Evolutionary conservation across 2,329 filamentous ascomycete genomes (phyloP).

Genomic region (Dichotomopilus funicola): DNA sequence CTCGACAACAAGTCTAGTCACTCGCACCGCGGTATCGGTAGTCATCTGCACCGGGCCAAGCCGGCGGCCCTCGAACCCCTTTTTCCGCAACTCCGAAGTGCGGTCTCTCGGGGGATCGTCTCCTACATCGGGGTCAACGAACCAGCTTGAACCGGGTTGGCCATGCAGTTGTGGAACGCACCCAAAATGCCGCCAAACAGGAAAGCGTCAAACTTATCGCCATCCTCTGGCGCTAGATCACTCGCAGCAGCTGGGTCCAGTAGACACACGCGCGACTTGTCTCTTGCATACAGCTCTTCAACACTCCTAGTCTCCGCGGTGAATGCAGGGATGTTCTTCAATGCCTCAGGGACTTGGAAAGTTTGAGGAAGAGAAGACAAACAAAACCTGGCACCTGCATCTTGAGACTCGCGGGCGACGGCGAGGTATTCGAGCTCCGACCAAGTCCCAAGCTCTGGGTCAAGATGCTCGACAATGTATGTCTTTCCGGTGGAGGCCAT

Average conservation of each 20-base stretch:
- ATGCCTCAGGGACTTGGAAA: slow-evolving; percentile 56
- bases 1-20: slow-evolving; percentile 83
- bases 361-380: slow-evolving; percentile 71
- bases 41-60: slow-evolving; percentile 96
- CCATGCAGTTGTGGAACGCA: slow-evolving; percentile 35
- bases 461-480: slow-evolving; percentile 94
- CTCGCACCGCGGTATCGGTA: slow-evolving; percentile 91
- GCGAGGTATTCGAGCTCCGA: slow-evolving; percentile 86
- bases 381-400: slow-evolving; percentile 62
- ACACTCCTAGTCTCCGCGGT: slow-evolving; percentile 70
- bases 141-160: not conserved
- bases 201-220: slow-evolving; percentile 77
- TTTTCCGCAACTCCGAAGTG: slow-evolving; percentile 89
- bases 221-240: slow-evolving; percentile 80
- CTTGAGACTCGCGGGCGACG: slow-evolving; percentile 75
- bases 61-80: slow-evolving; percentile 81
- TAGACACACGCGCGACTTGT: slow-evolving; percentile 74
- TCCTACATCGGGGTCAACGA: slow-evolving; percentile 43
- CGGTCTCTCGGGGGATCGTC: slow-evolving; percentile 93
- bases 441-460: slow-evolving; percentile 90
- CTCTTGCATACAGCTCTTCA: slow-evolving; percentile 69
- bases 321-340: slow-evolving; percentile 55
- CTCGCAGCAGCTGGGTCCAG: slow-evolving; percentile 77
- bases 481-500: slow-evolving; percentile 52
- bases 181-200: slow-evolving; percentile 94